A percentile compares a stretch with the other conserved stretches of the same genome.
phyloP scores from a whole-genome alignment of 768 basidiomycete genomes.

The Tylopilus cervinicoccineus region DNA sequence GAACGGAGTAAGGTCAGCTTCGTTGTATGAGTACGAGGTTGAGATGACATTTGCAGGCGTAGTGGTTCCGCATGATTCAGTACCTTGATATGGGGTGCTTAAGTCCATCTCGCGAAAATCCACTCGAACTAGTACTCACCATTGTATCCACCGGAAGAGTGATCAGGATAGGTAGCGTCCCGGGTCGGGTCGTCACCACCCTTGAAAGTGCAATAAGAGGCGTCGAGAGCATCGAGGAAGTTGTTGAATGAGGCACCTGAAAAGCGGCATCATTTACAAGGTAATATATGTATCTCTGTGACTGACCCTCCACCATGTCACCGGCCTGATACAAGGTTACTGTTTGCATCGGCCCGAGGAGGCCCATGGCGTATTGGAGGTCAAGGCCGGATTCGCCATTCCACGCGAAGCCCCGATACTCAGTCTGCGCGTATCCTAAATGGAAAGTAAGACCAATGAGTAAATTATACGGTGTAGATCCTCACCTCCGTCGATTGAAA shows the following conservation, averaged over 20 bases:
- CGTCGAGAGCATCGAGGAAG: not conserved
- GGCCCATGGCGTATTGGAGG: conserved; percentile 29
- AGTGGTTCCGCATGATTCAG: conserved; percentile 34
- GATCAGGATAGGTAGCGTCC: conserved; percentile 30
- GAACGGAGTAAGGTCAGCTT: conserved; percentile 32
- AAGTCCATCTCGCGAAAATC: not conserved
- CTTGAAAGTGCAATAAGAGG: conserved; percentile 40
- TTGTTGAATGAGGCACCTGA: conserved; percentile 14
- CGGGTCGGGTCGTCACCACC: conserved; percentile 40
- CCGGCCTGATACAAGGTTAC: conserved; percentile 32
- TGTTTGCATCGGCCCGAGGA: conserved; percentile 19
- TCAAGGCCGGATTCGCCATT: conserved; percentile 33
- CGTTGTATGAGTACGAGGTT: conserved; percentile 40
- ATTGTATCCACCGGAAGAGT: not conserved
- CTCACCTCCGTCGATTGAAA: conserved; percentile 32
- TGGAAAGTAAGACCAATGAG: not conserved
- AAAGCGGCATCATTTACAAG: not conserved
- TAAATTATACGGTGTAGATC: too few species aligned
- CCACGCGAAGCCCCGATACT: conserved; percentile 18
- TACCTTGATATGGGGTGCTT: conserved; percentile 9
- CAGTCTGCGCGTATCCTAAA: conserved; percentile 27
- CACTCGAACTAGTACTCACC: not conserved
- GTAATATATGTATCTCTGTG: not conserved
- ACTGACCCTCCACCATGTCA: conserved; percentile 25
- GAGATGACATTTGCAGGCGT: conserved; percentile 40